Base-by-base conservation (phyloP, 2,329 filamentous ascomycete genomes). In the Beauveria rudraprayagi region DNA sequence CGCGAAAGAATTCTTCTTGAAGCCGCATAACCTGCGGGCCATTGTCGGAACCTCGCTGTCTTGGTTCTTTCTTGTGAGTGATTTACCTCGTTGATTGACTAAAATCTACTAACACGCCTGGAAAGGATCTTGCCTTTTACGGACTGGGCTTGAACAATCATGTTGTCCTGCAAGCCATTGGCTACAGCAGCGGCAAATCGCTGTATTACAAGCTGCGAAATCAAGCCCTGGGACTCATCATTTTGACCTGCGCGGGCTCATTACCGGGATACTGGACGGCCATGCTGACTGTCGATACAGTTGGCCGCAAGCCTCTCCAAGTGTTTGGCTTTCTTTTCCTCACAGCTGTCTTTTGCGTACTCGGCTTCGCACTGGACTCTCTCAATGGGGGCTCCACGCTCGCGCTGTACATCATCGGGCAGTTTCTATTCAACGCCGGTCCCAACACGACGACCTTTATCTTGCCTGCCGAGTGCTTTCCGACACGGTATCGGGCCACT, bases 261-360 rank as follows among this genome's bases (percentile, higher is more conserved):
- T 83, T 93, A 5, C 90, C 90, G 0, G 90, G 90, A 14, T 93
- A 92, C 75, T 92, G 88, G 88, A 81, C 87, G 10, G 89, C 88
- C 1, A 83, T 92, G 30, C 78, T 88, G 14, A 85, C 83, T 1
- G 84, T 92, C 63, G 90, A 93, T 72, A 90, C 83, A 1, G 67
- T 92, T 17, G 90, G 90, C 10, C 87, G 90, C 63, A 92, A 91
- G 73, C 82, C 89, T 1, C 86, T 94, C 28, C 91, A 91, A 71
- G 71, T 89, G 2, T 69, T 80, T 50, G 85, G 85, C 17, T 89
- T 88, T 70, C 66, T 78, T 2, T 68, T 87, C 17, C 76, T 89
- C 5, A 88, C 84, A 2, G 74, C 84, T 50, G 70, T 88, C 11
- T 89, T 88, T 69, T 78, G 79, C 67, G 69, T 87, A 44, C 80